A percentile compares a stretch with the other conserved stretches of the same genome.
phyloP scores from a whole-genome alignment of 257 asterid genomes.

The Oldenlandia corymbosa region DNA sequence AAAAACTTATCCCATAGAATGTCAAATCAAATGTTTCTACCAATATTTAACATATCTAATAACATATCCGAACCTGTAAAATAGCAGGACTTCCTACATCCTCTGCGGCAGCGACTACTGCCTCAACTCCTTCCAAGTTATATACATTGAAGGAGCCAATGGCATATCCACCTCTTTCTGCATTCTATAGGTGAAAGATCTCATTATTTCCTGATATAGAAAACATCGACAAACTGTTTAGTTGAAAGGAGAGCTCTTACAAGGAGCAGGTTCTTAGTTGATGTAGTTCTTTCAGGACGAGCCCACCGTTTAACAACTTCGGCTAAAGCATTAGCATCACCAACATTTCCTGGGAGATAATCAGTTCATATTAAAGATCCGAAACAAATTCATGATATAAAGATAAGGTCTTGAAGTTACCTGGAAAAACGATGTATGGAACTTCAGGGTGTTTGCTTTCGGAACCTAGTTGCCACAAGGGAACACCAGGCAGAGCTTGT shows the following conservation, averaged over 20 bases:
- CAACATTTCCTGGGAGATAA: slow-evolving; percentile 79
- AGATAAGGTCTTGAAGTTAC: slow-evolving; percentile 27
- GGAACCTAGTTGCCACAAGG: slow-evolving; percentile 92
- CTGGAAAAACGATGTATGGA: slow-evolving; percentile 95
- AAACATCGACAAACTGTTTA: slow-evolving; percentile 12
- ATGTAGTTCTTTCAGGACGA: slow-evolving; percentile 51
- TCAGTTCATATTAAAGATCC: slow-evolving; percentile 14
- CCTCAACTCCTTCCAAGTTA: slow-evolving; percentile 90
- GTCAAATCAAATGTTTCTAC: background rate
- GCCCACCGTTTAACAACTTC: slow-evolving; percentile 82
- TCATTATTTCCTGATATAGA: slow-evolving; percentile 23
- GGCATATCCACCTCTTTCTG: slow-evolving; percentile 87
- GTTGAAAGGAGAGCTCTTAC: slow-evolving; percentile 47
- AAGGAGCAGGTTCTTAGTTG: slow-evolving; percentile 71
- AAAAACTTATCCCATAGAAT: background rate
- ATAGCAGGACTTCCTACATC: slow-evolving; percentile 86
- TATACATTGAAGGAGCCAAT: slow-evolving; percentile 91
- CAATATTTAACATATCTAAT: slow-evolving; percentile 2
- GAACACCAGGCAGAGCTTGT: slow-evolving; percentile 94
- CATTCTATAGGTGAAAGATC: slow-evolving; percentile 45
- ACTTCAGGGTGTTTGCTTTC: slow-evolving; percentile 95
- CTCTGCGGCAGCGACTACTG: slow-evolving; percentile 97
- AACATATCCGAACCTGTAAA: slow-evolving; percentile 62
- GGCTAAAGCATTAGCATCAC: slow-evolving; percentile 81
- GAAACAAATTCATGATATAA: background rate